Evolutionary conservation across 129 eudicot genomes (phyloP).

Genomic region (Tanacetum coccineum): DNA sequence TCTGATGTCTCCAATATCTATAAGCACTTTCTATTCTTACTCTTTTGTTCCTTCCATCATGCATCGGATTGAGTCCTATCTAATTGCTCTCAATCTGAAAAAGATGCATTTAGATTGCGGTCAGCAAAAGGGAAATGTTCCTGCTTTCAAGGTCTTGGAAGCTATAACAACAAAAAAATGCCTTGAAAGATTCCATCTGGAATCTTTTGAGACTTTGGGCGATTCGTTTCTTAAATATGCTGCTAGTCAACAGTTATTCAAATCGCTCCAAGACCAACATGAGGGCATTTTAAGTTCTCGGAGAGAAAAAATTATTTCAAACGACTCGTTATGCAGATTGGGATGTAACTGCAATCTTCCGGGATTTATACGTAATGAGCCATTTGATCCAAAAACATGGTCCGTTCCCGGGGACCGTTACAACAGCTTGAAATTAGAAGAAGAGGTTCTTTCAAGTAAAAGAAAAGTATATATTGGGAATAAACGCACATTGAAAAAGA

Average conservation of each 20-base stretch:
- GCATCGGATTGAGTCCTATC: conserved; percentile 82
- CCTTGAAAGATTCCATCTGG: conserved; percentile 66
- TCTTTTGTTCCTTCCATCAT: conserved; percentile 71
- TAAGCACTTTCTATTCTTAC: conserved; percentile 55
- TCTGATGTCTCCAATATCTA: conserved; percentile 70
- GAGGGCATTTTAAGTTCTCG: conserved; percentile 66
- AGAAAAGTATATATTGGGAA: conserved; percentile 39
- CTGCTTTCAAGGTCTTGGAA: conserved; percentile 69
- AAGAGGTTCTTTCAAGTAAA: conserved; percentile 33
- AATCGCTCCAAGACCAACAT: conserved; percentile 44
- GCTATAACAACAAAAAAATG: conserved; percentile 81
- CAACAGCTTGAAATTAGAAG: conserved; percentile 21
- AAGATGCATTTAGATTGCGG: conserved; percentile 43
- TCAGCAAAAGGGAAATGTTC: conserved; percentile 40
- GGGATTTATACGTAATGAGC: conserved; percentile 86
- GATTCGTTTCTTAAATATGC: conserved; percentile 88
- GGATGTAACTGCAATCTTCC: conserved; percentile 68
- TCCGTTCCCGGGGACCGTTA: conserved; percentile 56
- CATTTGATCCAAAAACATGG: conserved; percentile 79
- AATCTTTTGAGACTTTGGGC: conserved; percentile 92
- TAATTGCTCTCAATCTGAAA: conserved; percentile 59
- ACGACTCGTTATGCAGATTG: conserved; percentile 65
- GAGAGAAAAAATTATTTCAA: conserved; percentile 49
- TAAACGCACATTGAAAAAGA: conserved; percentile 44
- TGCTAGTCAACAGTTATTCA: conserved; percentile 67